These are phyloP conservation scores for Parafenestella ontariensis DNA, from an alignment of 2,329 filamentous ascomycete genomes.

Conservation along the genomic window DNA sequence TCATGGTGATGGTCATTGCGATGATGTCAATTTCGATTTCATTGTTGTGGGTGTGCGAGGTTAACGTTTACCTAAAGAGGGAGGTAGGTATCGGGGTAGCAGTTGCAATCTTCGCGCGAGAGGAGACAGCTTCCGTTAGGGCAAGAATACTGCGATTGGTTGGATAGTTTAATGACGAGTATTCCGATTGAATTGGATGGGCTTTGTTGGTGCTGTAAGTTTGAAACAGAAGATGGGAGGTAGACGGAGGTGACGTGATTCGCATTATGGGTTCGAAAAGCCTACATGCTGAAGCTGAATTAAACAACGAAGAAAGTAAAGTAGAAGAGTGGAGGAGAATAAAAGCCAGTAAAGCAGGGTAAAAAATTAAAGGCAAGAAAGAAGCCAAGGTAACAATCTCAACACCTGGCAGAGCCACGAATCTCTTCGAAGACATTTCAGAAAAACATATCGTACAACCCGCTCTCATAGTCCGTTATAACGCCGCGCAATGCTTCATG, in stretches of 20 bases:
- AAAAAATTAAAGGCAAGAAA: not conserved
- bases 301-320: not conserved
- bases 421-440: not conserved
- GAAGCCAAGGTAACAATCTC: not conserved
- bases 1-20: too few species aligned
- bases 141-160: too few species aligned
- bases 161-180: too few species aligned
- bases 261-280: not conserved
- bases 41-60: too few species aligned
- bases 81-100: too few species aligned
- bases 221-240: not conserved
- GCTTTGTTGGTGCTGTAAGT: too few species aligned
- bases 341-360: not conserved
- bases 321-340: not conserved
- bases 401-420: not conserved
- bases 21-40: too few species aligned
- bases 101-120: too few species aligned
- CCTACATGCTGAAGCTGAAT: not conserved
- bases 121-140: too few species aligned
- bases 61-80: too few species aligned
- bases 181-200: not conserved
- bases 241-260: not conserved
- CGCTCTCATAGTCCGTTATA: slow-evolving; percentile 1
- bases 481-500: slow-evolving; percentile 12
- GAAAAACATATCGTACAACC: slow-evolving; percentile 1